phyloP scores from a whole-genome alignment of 331 rosid genomes.

The Spiraea crenata region DNA sequence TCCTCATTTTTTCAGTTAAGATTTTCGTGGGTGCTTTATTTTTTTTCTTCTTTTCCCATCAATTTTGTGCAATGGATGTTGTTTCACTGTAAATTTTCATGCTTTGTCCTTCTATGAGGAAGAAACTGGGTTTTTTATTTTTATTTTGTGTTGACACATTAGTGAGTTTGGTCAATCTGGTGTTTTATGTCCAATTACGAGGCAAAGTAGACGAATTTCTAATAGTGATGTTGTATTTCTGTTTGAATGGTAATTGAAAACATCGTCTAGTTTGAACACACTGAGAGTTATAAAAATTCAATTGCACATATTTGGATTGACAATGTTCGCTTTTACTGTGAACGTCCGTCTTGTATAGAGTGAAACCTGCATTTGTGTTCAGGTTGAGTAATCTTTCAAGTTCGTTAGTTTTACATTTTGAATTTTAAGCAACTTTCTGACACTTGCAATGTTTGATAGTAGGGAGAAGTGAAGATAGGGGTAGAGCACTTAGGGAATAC shows the following conservation, averaged over 20 bases:
- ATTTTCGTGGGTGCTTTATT: conserved; percentile 15
- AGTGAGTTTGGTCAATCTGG: neutral
- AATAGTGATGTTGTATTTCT: neutral
- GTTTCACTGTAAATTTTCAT: conserved; percentile 1
- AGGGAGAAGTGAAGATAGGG: conserved; percentile 29
- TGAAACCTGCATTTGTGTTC: neutral
- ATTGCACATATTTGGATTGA: neutral
- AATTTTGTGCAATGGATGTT: conserved; percentile 14
- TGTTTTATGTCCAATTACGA: neutral
- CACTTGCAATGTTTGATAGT: conserved; percentile 14
- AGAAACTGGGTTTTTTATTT: neutral
- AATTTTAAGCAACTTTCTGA: conserved; percentile 29
- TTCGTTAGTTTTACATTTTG: neutral
- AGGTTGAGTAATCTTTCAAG: conserved; percentile 3
- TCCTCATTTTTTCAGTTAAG: conserved; percentile 13
- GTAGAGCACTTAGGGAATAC: conserved; percentile 27
- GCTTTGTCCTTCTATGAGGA: neutral
- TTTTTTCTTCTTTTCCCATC: neutral
- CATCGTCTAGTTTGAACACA: neutral
- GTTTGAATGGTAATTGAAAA: neutral
- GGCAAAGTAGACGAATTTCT: neutral
- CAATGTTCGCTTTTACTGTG: neutral
- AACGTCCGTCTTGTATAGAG: neutral
- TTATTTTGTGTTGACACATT: neutral
- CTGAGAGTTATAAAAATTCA: neutral